Conservation (phyloP, 371 early-diverging fungal genomes). For the Haplosporangium sp. region DNA sequence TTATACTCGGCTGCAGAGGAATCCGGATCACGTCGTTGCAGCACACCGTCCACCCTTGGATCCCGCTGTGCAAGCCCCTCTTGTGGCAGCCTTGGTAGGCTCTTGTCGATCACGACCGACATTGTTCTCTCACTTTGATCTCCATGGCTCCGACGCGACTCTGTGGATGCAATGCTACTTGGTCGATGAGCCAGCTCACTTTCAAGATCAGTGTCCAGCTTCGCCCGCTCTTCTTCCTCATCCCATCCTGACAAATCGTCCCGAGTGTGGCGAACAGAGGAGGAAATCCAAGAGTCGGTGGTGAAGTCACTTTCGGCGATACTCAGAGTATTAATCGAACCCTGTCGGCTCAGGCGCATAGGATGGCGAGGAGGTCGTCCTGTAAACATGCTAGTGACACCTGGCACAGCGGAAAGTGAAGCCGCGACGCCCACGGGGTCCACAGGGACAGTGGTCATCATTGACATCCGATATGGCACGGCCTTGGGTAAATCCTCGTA, state of each 20-base stretch:
- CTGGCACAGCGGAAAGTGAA: slow-evolving; percentile 7
- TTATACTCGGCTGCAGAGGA: no score
- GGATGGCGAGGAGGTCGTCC: slow-evolving; percentile 48
- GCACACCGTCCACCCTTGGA: neutral
- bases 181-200: slow-evolving; percentile 18
- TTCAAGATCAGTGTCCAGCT: neutral
- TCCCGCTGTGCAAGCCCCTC: neutral
- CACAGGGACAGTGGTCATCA: slow-evolving; percentile 51
- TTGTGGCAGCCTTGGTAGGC: neutral
- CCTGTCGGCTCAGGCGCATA: slow-evolving; percentile 48
- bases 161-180: slow-evolving; percentile 15
- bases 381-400: neutral
- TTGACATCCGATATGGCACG: slow-evolving; percentile 49
- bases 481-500: slow-evolving; percentile 52
- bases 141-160: slow-evolving; percentile 2
- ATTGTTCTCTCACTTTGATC: slow-evolving; percentile 23
- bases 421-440: slow-evolving; percentile 34
- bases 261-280: slow-evolving; percentile 37
- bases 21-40: no score
- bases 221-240: slow-evolving; percentile 4
- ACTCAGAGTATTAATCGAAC: slow-evolving; percentile 27
- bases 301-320: slow-evolving; percentile 40
- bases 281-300: slow-evolving; percentile 44
- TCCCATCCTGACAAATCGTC: slow-evolving; percentile 52
- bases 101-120: slow-evolving; percentile 34